Conservation (phyloP, 2,329 filamentous ascomycete genomes). For the Phialemonium atrogriseum region DNA sequence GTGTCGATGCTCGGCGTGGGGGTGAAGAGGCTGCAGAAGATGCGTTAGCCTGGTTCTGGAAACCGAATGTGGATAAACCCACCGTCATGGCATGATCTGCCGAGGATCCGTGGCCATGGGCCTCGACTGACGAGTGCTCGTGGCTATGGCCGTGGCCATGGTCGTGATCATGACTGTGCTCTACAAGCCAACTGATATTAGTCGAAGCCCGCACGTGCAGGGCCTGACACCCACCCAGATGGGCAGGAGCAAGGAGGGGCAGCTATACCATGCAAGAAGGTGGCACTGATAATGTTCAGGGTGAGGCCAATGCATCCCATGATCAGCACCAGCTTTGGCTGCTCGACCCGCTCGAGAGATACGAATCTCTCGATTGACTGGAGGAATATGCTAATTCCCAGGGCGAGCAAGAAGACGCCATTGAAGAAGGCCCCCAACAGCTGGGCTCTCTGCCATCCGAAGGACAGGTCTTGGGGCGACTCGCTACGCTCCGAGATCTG, state of each 20-base stretch:
- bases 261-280: conserved; percentile 54
- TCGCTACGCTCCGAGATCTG: conserved; percentile 49
- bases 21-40: conserved; percentile 19
- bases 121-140: not conserved
- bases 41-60: no score
- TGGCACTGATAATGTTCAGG: conserved; percentile 58
- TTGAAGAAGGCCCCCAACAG: conserved; percentile 75
- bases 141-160: conserved; percentile 28
- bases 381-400: conserved; percentile 64
- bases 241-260: not conserved
- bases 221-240: not conserved
- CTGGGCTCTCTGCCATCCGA: conserved; percentile 71
- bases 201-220: no score
- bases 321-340: conserved; percentile 59
- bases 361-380: conserved; percentile 67
- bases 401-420: conserved; percentile 62
- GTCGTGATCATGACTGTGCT: conserved; percentile 11
- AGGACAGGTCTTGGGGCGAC: conserved; percentile 53
- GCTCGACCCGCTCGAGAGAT: conserved; percentile 47
- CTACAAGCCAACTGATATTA: not conserved
- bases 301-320: conserved; percentile 59
- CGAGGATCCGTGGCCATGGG: not conserved
- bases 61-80: no score
- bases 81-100: no score
- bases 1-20: conserved; percentile 44